phyloP scores from a whole-genome alignment of 257 asterid genomes.

The Fraxinus excelsior region DNA sequence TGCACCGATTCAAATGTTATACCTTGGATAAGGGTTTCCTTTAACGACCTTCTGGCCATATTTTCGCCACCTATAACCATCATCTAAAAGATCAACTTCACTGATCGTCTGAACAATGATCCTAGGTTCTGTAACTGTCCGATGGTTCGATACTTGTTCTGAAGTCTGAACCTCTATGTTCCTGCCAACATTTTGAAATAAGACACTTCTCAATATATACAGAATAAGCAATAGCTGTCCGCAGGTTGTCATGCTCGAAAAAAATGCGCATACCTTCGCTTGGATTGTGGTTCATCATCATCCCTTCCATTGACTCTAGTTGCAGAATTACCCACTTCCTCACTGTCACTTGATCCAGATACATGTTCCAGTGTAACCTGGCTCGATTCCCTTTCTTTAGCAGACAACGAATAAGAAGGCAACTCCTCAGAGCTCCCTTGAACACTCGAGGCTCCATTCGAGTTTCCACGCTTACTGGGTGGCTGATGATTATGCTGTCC shows the following conservation, averaged over 20 bases:
- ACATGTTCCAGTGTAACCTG: conserved; percentile 43
- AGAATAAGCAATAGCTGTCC: background rate
- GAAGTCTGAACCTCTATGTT: conserved; percentile 34
- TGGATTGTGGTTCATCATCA: conserved; percentile 50
- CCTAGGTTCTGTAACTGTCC: conserved; percentile 54
- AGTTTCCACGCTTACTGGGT: conserved; percentile 52
- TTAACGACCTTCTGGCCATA: conserved; percentile 61
- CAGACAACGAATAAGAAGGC: conserved; percentile 25
- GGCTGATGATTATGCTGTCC: conserved; percentile 46
- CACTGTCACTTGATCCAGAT: conserved; percentile 55
- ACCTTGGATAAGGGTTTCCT: conserved; percentile 64
- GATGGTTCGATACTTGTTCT: conserved; percentile 44
- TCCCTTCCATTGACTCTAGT: conserved; percentile 38
- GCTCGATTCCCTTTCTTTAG: conserved; percentile 44
- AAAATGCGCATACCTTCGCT: conserved; percentile 43
- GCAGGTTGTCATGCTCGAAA: background rate
- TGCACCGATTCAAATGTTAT: background rate
- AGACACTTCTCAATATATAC: background rate
- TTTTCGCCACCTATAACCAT: conserved; percentile 57
- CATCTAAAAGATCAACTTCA: conserved; percentile 57
- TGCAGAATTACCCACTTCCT: conserved; percentile 43
- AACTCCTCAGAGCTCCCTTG: conserved; percentile 34
- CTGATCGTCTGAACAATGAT: conserved; percentile 57
- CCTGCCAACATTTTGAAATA: conserved; percentile 24
- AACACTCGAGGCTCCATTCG: conserved; percentile 36